These are phyloP conservation scores for Dendrobium huoshanense DNA, from an alignment of 106 monocot genomes.

Conservation along the genomic window DNA sequence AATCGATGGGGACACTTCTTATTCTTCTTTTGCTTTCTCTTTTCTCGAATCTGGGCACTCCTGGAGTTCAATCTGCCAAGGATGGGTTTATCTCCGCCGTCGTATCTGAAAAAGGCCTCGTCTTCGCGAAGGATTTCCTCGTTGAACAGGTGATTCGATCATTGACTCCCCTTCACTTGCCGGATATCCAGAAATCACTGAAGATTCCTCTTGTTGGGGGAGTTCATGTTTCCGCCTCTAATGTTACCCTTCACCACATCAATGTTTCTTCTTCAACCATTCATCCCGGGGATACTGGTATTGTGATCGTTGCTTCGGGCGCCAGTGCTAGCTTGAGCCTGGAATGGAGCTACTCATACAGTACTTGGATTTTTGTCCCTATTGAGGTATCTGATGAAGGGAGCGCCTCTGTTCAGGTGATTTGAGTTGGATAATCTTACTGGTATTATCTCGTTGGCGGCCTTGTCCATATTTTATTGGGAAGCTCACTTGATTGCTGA, in stretches of 20 bases:
- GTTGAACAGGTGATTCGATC: constrained; percentile 42
- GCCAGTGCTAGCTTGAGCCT: constrained; percentile 36
- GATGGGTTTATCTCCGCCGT: constrained; percentile 43
- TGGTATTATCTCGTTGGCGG: neutral
- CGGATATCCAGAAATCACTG: constrained; percentile 47
- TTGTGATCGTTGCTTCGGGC: constrained; percentile 46
- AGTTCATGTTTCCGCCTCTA: constrained; percentile 33
- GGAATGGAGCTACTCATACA: constrained; percentile 56
- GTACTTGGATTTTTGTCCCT: constrained; percentile 42
- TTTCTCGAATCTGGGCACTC: constrained; percentile 12
- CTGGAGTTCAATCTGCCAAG: constrained; percentile 13
- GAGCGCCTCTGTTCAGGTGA: constrained; percentile 59
- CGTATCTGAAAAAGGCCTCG: constrained; percentile 64
- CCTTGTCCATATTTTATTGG: neutral
- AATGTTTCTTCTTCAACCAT: constrained; percentile 44
- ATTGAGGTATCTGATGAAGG: constrained; percentile 50
- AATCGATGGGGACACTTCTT: constrained; percentile 8
- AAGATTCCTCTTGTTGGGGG: constrained; percentile 60
- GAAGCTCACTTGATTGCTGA: neutral
- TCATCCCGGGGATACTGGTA: constrained; percentile 39
- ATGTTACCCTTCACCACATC: constrained; percentile 47
- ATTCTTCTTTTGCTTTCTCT: constrained; percentile 17
- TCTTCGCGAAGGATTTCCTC: constrained; percentile 61
- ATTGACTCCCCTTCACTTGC: constrained; percentile 51
- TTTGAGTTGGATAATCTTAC: neutral